phyloP scores from a whole-genome alignment of 331 rosid species.

The Phaseolus coccineus region DNA sequence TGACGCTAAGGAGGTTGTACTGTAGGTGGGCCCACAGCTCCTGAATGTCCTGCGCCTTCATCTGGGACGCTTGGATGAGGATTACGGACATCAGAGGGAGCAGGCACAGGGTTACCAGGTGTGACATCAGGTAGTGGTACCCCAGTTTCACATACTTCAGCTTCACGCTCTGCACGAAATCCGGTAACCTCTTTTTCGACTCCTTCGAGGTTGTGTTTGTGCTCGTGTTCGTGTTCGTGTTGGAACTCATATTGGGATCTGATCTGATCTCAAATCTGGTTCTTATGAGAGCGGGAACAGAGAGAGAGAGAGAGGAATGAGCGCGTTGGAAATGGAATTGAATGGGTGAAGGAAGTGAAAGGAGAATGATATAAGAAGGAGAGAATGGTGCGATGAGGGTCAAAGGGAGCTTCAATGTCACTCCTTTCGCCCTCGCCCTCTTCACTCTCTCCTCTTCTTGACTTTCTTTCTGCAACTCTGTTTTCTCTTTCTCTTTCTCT shows the following conservation, averaged over 20 bases:
- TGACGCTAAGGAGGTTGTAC: constrained; percentile 52
- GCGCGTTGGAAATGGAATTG: no score
- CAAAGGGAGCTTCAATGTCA: not conserved
- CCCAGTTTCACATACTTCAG: constrained; percentile 69
- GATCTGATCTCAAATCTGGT: not conserved
- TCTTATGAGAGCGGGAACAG: no score
- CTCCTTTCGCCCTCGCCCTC: not conserved
- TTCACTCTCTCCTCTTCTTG: not conserved
- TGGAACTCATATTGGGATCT: not conserved
- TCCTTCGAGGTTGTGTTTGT: no score
- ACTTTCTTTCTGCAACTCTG: not conserved
- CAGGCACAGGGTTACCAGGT: constrained; percentile 52
- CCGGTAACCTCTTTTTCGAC: not conserved
- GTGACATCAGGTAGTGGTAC: constrained; percentile 61
- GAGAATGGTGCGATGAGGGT: no score
- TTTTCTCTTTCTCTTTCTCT: no score
- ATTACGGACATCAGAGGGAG: constrained; percentile 52
- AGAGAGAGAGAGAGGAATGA: no score
- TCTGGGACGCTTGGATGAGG: constrained; percentile 50
- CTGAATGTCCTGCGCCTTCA: constrained; percentile 47
- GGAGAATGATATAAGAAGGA: no score
- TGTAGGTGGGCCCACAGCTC: constrained; percentile 56
- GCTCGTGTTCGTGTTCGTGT: no score
- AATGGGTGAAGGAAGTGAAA: no score
- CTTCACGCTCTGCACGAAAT: constrained; percentile 37